Evolutionary conservation across 1,139 yeast genomes (phyloP).

Genomic region (Taiozyma onychis): DNA sequence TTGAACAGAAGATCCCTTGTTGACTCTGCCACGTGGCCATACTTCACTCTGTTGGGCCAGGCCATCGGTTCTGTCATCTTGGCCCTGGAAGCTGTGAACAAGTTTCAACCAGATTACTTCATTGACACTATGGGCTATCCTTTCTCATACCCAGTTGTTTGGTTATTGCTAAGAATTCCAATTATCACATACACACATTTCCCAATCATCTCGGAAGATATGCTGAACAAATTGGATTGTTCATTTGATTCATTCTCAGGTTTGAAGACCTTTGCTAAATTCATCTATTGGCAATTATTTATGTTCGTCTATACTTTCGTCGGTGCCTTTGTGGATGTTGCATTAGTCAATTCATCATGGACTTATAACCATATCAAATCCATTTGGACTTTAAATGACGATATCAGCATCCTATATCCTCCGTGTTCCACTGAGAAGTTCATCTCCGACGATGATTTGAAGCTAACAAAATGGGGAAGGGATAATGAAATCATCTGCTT

Average conservation of each 20-base stretch:
- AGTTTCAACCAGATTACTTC: conserved; percentile 78
- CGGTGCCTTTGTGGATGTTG: conserved; percentile 62
- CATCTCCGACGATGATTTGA: conserved; percentile 10
- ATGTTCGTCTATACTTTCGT: conserved; percentile 57
- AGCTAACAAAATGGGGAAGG: conserved; percentile 28
- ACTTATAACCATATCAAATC: conserved; percentile 65
- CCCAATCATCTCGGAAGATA: conserved; percentile 85
- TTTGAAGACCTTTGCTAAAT: conserved; percentile 37
- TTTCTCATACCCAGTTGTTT: conserved; percentile 65
- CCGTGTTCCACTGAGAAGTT: conserved; percentile 72
- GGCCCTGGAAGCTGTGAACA: conserved; percentile 63
- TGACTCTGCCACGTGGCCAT: conserved; percentile 70
- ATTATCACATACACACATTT: conserved; percentile 86
- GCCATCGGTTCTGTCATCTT: conserved; percentile 72
- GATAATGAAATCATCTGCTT: conserved; percentile 61
- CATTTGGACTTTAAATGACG: conserved; percentile 46
- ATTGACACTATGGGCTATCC: conserved; percentile 95
- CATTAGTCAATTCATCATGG: conserved; percentile 88
- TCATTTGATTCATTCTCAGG: conserved; percentile 21
- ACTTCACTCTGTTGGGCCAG: conserved; percentile 81
- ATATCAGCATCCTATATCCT: conserved; percentile 63
- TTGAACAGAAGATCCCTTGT: conserved; percentile 59
- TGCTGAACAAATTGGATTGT: conserved; percentile 57
- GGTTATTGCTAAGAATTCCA: conserved; percentile 57
- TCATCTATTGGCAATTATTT: conserved; percentile 64